Evolutionary conservation across 78 protist genomes (phyloP).

Genomic region (Dictyostelium capitatum): DNA sequence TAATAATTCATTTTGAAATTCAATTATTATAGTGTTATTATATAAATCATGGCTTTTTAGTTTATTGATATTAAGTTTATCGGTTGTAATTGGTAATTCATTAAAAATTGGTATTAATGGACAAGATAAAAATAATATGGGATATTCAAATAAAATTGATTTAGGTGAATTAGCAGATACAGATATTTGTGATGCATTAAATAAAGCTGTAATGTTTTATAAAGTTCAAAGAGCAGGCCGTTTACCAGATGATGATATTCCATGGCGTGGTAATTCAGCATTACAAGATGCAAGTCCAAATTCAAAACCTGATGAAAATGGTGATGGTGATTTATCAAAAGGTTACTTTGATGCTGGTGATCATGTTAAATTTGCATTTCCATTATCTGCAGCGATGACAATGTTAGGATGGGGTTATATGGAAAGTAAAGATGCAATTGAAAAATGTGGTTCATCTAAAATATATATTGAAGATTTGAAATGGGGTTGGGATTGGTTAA

Average conservation of each 20-base stretch:
- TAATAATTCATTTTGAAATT: no score
- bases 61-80: background rate
- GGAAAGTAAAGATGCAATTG: conserved; percentile 19
- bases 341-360: conserved; percentile 80
- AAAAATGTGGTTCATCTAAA: conserved; percentile 21
- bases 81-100: background rate
- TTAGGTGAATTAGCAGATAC: conserved; percentile 12
- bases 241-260: conserved; percentile 60
- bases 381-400: conserved; percentile 66
- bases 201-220: conserved; percentile 40
- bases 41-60: no score
- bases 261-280: conserved; percentile 65
- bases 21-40: no score
- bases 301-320: background rate
- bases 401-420: conserved; percentile 78
- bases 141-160: background rate
- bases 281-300: conserved; percentile 41
- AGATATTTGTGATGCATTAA: conserved; percentile 37
- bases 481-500: conserved; percentile 74
- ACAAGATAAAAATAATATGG: background rate
- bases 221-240: conserved; percentile 64
- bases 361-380: conserved; percentile 68
- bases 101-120: background rate
- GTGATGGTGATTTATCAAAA: conserved; percentile 47
- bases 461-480: conserved; percentile 29